Evolutionary conservation across 2,329 filamentous ascomycete genomes (phyloP), one percentile per base, ranked within the genome.

Genomic region (Fusarium redolens): DNA sequence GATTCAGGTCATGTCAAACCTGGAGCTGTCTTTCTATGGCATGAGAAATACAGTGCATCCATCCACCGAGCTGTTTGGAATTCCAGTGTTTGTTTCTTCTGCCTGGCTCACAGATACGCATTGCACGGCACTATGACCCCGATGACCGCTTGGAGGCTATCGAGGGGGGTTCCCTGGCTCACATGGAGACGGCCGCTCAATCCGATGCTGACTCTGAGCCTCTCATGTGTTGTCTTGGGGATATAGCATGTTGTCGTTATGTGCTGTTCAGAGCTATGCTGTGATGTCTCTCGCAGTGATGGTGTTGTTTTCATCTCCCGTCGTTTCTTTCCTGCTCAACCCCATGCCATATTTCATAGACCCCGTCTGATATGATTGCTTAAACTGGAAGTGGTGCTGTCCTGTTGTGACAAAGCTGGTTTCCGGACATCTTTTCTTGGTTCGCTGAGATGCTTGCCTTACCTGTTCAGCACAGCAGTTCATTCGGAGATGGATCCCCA

Each of bases 161-260:
- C 59, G 61, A 70, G 68, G 66, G 66, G 57, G 66, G 60, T 52
- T 58, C 70, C 70, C 61, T 68, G 61, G 38, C 44, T 61, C 57
- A 38, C 43, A 61, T 66, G 51, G 61, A 60, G 55, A 64, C 44
- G 35, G 65, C 54, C 58, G 58, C 60, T 58, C 50, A 38, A 74
- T 73, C 58, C 68, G 61, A 54, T 61, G 68, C 64, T 61, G 52
- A 31, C 54, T 51, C 30, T 67, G 62, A 38, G 48, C 33, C 63
- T 61, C 60, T 72, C 69, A 52, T 72, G 57, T 62, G 70, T 68
- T 73, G 70, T 68, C 47, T 48, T 67, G 66, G 62, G 50, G 44
- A 48, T 41, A 65, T 68, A 73, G 70, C 45, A 54, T 69, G 66
- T 52, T 69, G 44, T 56, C 45, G 31, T 50, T 41, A 33, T 64